Base-by-base conservation (phyloP, 2,329 filamentous ascomycete species). In the Alternaria conjuncta region DNA sequence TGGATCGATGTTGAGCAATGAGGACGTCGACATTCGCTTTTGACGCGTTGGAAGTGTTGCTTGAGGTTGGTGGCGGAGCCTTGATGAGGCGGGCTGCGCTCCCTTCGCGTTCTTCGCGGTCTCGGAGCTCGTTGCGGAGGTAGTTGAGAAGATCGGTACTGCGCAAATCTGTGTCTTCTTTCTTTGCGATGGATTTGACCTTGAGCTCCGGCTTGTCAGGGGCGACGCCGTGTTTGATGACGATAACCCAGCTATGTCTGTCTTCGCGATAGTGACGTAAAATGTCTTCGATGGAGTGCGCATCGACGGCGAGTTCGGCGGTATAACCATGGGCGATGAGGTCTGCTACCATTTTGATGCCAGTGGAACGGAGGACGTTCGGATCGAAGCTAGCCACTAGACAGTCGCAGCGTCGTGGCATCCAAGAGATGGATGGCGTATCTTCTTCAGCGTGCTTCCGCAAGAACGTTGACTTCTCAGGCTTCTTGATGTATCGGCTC, bases 381-480 rank as follows among this genome's bases (percentile, higher is more conserved):
- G 90, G 83, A 74, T 97, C 94, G 72, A 97, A 96, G 72, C 93
- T 95, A 11, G 94, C 92, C 41, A 99, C 90, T 4, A 98, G 88
- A 13, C 96, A 92, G 78, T 98, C 94, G 74, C 94, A 97, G 85
- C 93, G 71, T 43, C 75, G 67, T 28, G 78, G 77, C 69, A 78
- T 76, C 79, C 80, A 81, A 0, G 77, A 78, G 3, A 76, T 59
- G 4, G 73, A 69, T 15, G 75, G 69, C 0, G 72, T 74, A 81
- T 67, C 73, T 62, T 93, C 91, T 36, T 90, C 88, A 61, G 92
- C 88, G 8, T 84, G 75, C 71, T 91, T 92, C 79, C 92, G 94
- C n/a, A 91, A 78, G 65, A 90, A 92, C 3, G 79, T 64, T 1
- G 76, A 73, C 60, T 84, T 86, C 25, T 80, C 76, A 11, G 79